Conservation (phyloP, 2,329 filamentous ascomycete genomes). For the Fusarium xylarioides region DNA sequence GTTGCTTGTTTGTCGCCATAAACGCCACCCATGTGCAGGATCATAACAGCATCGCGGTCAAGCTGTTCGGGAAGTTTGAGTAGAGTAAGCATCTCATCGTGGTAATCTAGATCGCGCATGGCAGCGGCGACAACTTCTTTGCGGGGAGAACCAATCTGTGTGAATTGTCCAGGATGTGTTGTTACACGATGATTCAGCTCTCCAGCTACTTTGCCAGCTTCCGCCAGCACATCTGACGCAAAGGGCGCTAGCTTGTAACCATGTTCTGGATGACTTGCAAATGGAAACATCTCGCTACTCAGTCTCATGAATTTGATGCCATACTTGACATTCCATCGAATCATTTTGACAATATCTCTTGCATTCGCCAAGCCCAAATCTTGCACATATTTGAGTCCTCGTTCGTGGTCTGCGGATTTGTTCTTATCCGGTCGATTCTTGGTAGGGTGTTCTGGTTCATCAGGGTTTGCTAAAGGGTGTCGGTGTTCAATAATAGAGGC, state of each 20-base stretch:
- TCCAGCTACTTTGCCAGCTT: slow-evolving; percentile 79
- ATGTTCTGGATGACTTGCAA: slow-evolving; percentile 87
- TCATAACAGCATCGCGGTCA: slow-evolving; percentile 90
- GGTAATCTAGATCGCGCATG: slow-evolving; percentile 85
- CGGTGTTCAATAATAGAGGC: slow-evolving; percentile 89
- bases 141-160: slow-evolving; percentile 86
- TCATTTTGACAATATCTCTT: slow-evolving; percentile 82
- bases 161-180: slow-evolving; percentile 92
- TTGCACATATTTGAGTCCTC: slow-evolving; percentile 79
- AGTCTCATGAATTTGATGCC: slow-evolving; percentile 92
- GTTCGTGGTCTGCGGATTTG: slow-evolving; percentile 70
- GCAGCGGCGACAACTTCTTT: slow-evolving; percentile 79
- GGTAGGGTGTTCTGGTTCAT: slow-evolving; percentile 79
- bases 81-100: slow-evolving; percentile 83
- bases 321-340: slow-evolving; percentile 91
- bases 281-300: slow-evolving; percentile 97
- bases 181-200: slow-evolving; percentile 86
- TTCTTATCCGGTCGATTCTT: slow-evolving; percentile 87
- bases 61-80: slow-evolving; percentile 80
- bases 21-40: slow-evolving; percentile 89
- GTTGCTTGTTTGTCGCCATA: slow-evolving; percentile 89
- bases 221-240: slow-evolving; percentile 78
- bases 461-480: slow-evolving; percentile 79
- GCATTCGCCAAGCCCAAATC: slow-evolving; percentile 83
- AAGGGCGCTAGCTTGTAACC: slow-evolving; percentile 88